Percentiles rank a stretch among this genome's conserved stretches.
These are phyloP conservation scores for Tetramitus jugosus DNA, from an alignment of 208 protist species.

Conservation along the genomic window DNA sequence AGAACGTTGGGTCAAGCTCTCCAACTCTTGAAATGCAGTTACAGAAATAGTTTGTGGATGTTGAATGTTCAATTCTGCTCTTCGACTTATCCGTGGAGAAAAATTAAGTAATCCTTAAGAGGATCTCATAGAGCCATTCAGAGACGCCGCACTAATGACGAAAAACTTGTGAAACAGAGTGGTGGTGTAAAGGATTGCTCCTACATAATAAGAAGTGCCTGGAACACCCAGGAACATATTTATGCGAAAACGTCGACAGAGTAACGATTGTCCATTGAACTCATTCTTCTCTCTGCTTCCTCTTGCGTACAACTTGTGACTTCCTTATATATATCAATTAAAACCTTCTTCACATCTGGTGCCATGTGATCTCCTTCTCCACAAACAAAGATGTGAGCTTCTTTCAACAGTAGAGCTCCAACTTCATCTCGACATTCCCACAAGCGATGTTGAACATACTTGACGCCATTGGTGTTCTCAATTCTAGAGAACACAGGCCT, in stretches of 20 bases:
- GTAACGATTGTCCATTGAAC: neutral
- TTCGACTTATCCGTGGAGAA: too few species aligned
- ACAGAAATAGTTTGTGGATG: too few species aligned
- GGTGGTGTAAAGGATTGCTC: too few species aligned
- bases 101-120: too few species aligned
- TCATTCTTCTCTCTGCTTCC: neutral
- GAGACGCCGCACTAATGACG: too few species aligned
- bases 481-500: neutral
- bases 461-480: neutral
- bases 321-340: constrained; percentile 1
- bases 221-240: too few species aligned
- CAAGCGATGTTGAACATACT: neutral
- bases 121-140: too few species aligned
- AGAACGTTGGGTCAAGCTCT: too few species aligned
- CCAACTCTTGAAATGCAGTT: too few species aligned
- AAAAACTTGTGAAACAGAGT: too few species aligned
- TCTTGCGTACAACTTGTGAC: neutral
- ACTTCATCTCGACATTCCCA: neutral
- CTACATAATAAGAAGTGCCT: too few species aligned
- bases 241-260: constrained; percentile 1
- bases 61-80: too few species aligned
- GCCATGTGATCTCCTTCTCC: neutral
- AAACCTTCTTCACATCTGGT: neutral
- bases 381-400: neutral
- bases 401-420: neutral